phyloP scores from a whole-genome alignment of 768 basidiomycete genomes.

The Suillus cothurnatus region DNA sequence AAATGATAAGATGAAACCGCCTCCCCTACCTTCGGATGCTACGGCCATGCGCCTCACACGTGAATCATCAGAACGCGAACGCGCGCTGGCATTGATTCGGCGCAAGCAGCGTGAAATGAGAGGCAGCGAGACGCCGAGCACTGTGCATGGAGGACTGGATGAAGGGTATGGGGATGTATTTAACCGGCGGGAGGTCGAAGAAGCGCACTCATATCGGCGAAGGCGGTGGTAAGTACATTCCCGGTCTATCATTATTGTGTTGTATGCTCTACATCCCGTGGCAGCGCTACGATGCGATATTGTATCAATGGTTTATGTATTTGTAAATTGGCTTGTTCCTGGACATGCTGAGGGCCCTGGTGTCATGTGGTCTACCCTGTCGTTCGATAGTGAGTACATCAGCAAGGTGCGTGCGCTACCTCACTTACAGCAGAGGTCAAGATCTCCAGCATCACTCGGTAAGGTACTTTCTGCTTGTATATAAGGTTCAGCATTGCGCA shows the following conservation, averaged over 20 bases:
- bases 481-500: too few species aligned
- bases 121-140: constrained; percentile 72
- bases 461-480: too few species aligned
- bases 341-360: neutral
- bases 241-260: neutral
- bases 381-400: neutral
- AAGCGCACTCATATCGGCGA: constrained; percentile 57
- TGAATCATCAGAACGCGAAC: constrained; percentile 74
- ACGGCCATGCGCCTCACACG: constrained; percentile 61
- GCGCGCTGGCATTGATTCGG: constrained; percentile 70
- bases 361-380: neutral
- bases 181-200: constrained; percentile 71
- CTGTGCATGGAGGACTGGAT: constrained; percentile 50
- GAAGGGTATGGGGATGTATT: constrained; percentile 69
- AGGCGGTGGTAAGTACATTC: constrained; percentile 30
- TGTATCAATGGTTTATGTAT: neutral
- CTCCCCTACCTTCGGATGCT: constrained; percentile 34
- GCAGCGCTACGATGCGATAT: neutral
- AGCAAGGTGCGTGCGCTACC: too few species aligned
- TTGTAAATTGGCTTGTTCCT: neutral
- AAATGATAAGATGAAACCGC: constrained; percentile 11
- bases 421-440: too few species aligned
- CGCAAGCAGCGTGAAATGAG: constrained; percentile 65
- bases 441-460: too few species aligned
- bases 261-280: neutral